phyloP scores from a whole-genome alignment of 345 rosid genomes.

The Populus alba region DNA sequence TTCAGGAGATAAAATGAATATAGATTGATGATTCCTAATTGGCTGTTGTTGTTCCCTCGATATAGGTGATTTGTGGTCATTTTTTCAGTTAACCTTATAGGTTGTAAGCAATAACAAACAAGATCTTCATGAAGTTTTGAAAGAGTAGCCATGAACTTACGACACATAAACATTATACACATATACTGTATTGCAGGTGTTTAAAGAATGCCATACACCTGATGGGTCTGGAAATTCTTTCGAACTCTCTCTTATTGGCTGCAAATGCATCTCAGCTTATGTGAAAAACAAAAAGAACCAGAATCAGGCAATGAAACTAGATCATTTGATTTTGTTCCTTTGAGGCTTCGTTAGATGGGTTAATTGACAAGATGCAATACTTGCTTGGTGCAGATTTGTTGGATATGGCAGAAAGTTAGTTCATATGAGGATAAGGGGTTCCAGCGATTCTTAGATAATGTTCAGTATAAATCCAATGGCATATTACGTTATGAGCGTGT shows the following conservation, averaged over 20 bases:
- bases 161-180: background rate
- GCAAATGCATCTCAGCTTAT: conserved; percentile 96
- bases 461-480: conserved; percentile 79
- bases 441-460: conserved; percentile 91
- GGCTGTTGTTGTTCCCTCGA: background rate
- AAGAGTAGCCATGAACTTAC: background rate
- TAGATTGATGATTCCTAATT: background rate
- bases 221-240: conserved; percentile 61
- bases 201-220: conserved; percentile 62
- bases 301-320: conserved; percentile 61
- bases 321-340: conserved; percentile 1
- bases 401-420: conserved; percentile 83
- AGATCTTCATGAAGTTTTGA: background rate
- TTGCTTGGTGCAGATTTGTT: conserved; percentile 72
- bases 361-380: conserved; percentile 15
- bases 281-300: conserved; percentile 91
- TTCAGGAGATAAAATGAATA: background rate
- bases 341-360: conserved; percentile 10
- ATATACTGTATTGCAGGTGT: conserved; percentile 52
- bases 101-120: background rate
- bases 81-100: background rate
- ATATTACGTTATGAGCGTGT: conserved; percentile 89
- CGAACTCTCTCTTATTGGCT: conserved; percentile 76
- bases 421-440: conserved; percentile 82
- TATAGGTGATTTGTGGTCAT: background rate